Base-by-base conservation (phyloP, 1,284 basidiomycete genomes). In the Tilletiopsis washingtonensis region DNA sequence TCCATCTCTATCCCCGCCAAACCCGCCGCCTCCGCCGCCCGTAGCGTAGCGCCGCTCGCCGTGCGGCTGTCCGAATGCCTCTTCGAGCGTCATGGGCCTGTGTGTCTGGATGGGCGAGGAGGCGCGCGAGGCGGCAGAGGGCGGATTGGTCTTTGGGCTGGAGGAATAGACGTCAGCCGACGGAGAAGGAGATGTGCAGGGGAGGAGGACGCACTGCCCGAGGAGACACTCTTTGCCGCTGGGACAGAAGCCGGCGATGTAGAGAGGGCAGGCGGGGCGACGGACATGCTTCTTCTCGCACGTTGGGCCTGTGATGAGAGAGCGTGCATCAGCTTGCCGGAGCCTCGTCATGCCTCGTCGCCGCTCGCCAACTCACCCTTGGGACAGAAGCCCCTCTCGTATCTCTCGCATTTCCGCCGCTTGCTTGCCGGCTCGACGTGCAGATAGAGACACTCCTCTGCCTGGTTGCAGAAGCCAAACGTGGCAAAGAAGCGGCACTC, bases 401-500 rank as follows among this genome's bases (percentile, higher is more conserved):
- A 98, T 73, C 91, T 88, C 43, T 91, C 89, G 72, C 94, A 99
- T 72, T 96, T 90, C 32, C 71, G 56, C 15, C 73, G 58, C 23
- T 91, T 84, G 65, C 84, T 84, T 54, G 87, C 81, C 70, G 93
- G 88, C 65, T 89, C 91, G n/a, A 91, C 89, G 75, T 99, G 94
- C 21, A 89, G 86, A 74, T 98, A 98, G 61, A 99, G 79, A 74
- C 94, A 99, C 75, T 98, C 94, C 67, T 97, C 94, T 45, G 93
- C 94, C 43, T 90, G 86, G 49, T 90, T 90, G 76, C 94, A 98
- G 76, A 93, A 98, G 4, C 94, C 94, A 71, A 91, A 93, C 74
- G 94, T 94, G 53, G 89, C 89, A 74, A 84, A 98, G 89, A 91
- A 97, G 81, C 91, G 89, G 74, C 94, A 98, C 74, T 96, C 89